Conservation (phyloP, 169 alveolate genomes). For the Amoebophrya sp. region DNA sequence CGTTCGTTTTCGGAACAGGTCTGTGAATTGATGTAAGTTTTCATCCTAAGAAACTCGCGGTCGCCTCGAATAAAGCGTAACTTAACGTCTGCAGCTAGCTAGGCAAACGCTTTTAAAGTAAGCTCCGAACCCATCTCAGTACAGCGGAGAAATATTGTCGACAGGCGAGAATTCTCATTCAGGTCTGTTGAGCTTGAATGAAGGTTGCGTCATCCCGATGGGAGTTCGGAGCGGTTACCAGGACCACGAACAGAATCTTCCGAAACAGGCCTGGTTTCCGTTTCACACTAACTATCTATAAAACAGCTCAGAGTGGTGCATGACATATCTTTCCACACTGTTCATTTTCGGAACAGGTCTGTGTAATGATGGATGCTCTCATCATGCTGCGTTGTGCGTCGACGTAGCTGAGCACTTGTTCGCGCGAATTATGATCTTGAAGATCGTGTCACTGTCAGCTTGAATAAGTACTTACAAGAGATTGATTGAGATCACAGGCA, state of each 20-base stretch:
- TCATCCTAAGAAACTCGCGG: too few species aligned
- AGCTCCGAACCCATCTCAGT: too few species aligned
- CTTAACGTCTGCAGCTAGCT: too few species aligned
- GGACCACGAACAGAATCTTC: not conserved
- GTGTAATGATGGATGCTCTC: not conserved
- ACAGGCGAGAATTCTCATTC: not conserved
- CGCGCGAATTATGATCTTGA: not conserved
- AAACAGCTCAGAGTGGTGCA: not conserved
- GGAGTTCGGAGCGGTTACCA: not conserved
- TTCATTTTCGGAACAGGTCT: not conserved
- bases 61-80: too few species aligned
- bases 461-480: too few species aligned
- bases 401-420: not conserved
- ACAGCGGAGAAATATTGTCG: not conserved
- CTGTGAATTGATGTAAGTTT: not conserved
- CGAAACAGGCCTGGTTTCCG: not conserved
- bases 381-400: not conserved
- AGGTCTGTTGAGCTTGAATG: not conserved
- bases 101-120: too few species aligned
- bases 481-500: too few species aligned
- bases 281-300: not conserved
- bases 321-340: not conserved
- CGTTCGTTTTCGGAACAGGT: not conserved
- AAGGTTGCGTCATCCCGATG: not conserved
- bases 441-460: too few species aligned